Conservation (phyloP, 2,329 filamentous ascomycete species). For the Erysiphe pulchra region DNA sequence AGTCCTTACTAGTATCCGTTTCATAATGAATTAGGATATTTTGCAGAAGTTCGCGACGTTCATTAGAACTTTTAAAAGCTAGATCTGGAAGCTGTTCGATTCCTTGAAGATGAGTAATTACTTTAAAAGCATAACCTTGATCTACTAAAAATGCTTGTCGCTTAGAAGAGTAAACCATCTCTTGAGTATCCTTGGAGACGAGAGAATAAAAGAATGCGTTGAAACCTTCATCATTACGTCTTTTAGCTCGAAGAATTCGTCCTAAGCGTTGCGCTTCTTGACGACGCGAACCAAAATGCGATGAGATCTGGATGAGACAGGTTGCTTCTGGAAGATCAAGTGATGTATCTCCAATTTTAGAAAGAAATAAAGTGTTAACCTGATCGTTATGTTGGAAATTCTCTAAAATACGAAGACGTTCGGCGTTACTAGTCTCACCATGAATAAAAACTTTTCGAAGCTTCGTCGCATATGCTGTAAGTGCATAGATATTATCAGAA, state of each 20-base stretch:
- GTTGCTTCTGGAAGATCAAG: slow-evolving; percentile 90
- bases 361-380: slow-evolving; percentile 83
- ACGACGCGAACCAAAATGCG: slow-evolving; percentile 86
- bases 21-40: slow-evolving; percentile 79
- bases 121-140: slow-evolving; percentile 96
- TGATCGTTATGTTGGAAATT: slow-evolving; percentile 86
- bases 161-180: slow-evolving; percentile 96
- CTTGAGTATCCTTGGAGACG: slow-evolving; percentile 87
- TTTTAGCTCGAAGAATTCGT: slow-evolving; percentile 79
- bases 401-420: slow-evolving; percentile 67
- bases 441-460: slow-evolving; percentile 77
- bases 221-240: slow-evolving; percentile 91
- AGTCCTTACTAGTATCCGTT: slow-evolving; percentile 3
- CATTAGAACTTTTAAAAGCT: slow-evolving; percentile 51
- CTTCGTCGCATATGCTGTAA: slow-evolving; percentile 64
- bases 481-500: slow-evolving; percentile 85
- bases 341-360: slow-evolving; percentile 96
- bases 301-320: slow-evolving; percentile 89
- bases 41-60: slow-evolving; percentile 65
- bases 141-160: slow-evolving; percentile 92
- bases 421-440: slow-evolving; percentile 61
- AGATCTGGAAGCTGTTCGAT: slow-evolving; percentile 65
- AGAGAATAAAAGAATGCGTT: slow-evolving; percentile 98
- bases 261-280: slow-evolving; percentile 89
- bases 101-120: slow-evolving; percentile 84